Evolutionary conservation across 257 asterid genomes (phyloP), one percentile per base, ranked within the genome.

Genomic region (Capsicum baccatum): DNA sequence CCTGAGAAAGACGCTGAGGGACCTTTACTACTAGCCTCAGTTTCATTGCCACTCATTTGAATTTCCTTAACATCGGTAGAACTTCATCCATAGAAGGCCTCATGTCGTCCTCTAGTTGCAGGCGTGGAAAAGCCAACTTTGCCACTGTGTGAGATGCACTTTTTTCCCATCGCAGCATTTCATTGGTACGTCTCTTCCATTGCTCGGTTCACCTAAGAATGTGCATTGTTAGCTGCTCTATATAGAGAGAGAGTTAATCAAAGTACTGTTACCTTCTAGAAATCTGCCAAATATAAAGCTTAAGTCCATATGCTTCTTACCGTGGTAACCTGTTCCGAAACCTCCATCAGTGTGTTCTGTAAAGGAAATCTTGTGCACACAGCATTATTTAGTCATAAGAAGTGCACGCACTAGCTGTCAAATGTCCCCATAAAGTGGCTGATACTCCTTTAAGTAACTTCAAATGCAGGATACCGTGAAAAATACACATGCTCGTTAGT

Each of bases 401-500:
- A 66, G n/a, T 6, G 48, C 73, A 66, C 73, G 33, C 12, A 66
- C 6, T 35, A 6, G 11, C 21, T 13, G 50, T 67, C 48, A 35
- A 67, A 69, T 68, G 55, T 69, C 79, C 55, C 8, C 0, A 9
- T 4, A 39, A 71, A 47, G 79, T n/a, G 57, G 58, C 57, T 71
- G 57, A 44, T 71, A n/a, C 0, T 70, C 79, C 17, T 70, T 9
- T 1, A 10, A 70, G 56, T 39, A 70, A 9, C 56, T 9, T 70
- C 79, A 17, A 17, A 42, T 70, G 37, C 21, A 42, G 56, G 79
- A 70, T 8, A 17, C 13, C 52, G 0, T 70, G 57, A 42, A 44
- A 71, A 42, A 71, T n/a, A 69, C 16, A 55, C 78, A 16, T 69
- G 55, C 55, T 69, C 15, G 0, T 69, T 71, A 71, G 79, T 71